Base-by-base conservation (phyloP, 2,329 filamentous ascomycete genomes). In the Aspergillus calidoustus region DNA sequence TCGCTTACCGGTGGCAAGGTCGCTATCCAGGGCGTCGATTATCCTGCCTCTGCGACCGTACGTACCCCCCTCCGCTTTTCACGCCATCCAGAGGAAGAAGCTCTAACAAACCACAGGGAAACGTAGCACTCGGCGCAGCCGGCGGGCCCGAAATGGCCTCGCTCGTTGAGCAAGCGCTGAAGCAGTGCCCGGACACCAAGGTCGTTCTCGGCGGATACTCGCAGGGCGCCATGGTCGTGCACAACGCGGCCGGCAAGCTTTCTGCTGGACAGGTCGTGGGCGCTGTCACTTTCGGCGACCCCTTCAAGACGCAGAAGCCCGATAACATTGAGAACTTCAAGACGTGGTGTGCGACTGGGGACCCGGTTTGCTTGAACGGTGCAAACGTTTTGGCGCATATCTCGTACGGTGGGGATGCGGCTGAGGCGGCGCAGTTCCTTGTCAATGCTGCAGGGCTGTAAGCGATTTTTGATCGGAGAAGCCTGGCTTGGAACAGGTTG, bases 301-400 rank as follows among this genome's bases (percentile, higher is more conserved):
- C 82, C 3, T 76, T 82, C 66, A 78, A 77, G 60, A 60, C 59
- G 22, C 63, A 76, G 62, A 71, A 79, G 51, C 75, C 77, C 9
- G 71, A 74, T 34, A 76, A 80, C 64, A 74, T 82, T 30, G 73
- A 72, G 1, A 80, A 83, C 66, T 76, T 78, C 4, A 77, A 82
- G 66, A 81, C 83, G 22, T 79, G 82, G 43, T 86, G 84, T 62
- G 79, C 82, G 31, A 50, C 64, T 3, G 83, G 81, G 0, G 84
- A 87, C 64, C 73, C 80, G 9, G 83, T 87, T 6, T 87, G 84
- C 61, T 57, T 71, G 4, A 81, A 83, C 38, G 80, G 80, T 0
- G 68, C 79, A 23, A 73, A 80, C 56, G 69, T 80, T 6, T 69
- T 79, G 23, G 75, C 78, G 7, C 81, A 83, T 70, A 57, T 78